Percentiles rank a stretch among this genome's conserved stretches.
These are phyloP conservation scores for Cutaneotrichosporon daszewskae DNA, from an alignment of 1,284 basidiomycete species.

Conservation along the genomic window DNA sequence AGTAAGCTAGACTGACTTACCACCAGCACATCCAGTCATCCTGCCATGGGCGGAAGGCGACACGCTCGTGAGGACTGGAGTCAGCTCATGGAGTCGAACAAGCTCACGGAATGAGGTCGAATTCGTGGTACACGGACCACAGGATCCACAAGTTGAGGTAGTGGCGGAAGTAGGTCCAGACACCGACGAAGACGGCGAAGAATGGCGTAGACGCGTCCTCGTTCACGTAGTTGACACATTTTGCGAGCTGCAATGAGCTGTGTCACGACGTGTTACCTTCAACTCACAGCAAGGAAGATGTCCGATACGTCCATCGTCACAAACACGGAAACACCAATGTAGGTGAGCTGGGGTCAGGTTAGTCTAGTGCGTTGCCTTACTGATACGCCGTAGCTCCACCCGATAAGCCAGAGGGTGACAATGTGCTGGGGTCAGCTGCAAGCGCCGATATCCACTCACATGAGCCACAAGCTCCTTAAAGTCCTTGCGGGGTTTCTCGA, in stretches of 20 bases:
- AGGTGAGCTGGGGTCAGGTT: constrained; percentile 71
- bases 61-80: constrained; percentile 11
- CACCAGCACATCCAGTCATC: constrained; percentile 69
- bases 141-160: constrained; percentile 85
- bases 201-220: constrained; percentile 59
- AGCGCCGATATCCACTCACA: constrained; percentile 27
- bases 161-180: constrained; percentile 95
- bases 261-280: no score
- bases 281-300: constrained; percentile 70
- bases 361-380: no score
- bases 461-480: constrained; percentile 73
- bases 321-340: constrained; percentile 87
- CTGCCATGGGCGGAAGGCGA: constrained; percentile 55
- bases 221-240: constrained; percentile 79
- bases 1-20: constrained; percentile 21
- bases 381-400: constrained; percentile 84
- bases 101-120: constrained; percentile 69
- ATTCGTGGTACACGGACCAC: constrained; percentile 78
- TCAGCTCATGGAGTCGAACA: not conserved
- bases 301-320: constrained; percentile 98
- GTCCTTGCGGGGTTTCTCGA: constrained; percentile 93
- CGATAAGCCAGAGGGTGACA: constrained; percentile 92
- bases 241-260: constrained; percentile 58
- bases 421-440: constrained; percentile 60
- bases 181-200: constrained; percentile 63